Base-by-base conservation (phyloP, 768 basidiomycete species). In the Russula olivacea region DNA sequence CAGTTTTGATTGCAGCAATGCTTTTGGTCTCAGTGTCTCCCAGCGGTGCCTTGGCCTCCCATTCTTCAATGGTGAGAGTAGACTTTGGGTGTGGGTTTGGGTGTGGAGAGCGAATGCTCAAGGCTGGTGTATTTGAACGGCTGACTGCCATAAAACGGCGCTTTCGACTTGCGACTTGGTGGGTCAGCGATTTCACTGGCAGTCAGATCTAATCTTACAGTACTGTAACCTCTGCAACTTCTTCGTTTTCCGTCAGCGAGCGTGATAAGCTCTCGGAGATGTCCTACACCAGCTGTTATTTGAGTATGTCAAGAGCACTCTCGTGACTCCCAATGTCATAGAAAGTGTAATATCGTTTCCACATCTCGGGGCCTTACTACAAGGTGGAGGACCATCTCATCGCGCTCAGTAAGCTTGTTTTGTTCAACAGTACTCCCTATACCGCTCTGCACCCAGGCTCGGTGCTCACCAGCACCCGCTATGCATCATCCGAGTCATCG, bases 11-110 rank as follows among this genome's bases (percentile, higher is more conserved):
- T 10, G 75, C 72, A 10, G 77, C 77, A 21, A 96, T 79, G 66
- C 88, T 93, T 59, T 80, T 80, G 19, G 80, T 76, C 69, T 91
- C 87, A 12, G 80, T 70, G 50, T 95, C 88, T 34, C 78, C 80
- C 34, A 98, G 74, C 2, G 91, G 91, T 0, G 93, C 84, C 67
- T 83, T 88, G 0, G 83, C 74, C 68, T 97, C 94, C 95, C 95
- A 98, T 76, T 96, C 92, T 71, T 97, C 94, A 4, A 96, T 78
- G 47, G 78, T 86, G 40, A 91, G 77, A 1, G 76, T 76, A 1
- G 76, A 71, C 69, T 79, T 84, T 10, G 75, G 65, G n/a, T 72
- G 76, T 34, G 72, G 64, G 30, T 79, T 84, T 9, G 75, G 65
- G n/a, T 72, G 75, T 34, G 72, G 64, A 34, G 68, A 57, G 40